These are phyloP conservation scores for Termitomyces sp. DNA, from an alignment of 768 basidiomycete genomes.

Conservation along the genomic window DNA sequence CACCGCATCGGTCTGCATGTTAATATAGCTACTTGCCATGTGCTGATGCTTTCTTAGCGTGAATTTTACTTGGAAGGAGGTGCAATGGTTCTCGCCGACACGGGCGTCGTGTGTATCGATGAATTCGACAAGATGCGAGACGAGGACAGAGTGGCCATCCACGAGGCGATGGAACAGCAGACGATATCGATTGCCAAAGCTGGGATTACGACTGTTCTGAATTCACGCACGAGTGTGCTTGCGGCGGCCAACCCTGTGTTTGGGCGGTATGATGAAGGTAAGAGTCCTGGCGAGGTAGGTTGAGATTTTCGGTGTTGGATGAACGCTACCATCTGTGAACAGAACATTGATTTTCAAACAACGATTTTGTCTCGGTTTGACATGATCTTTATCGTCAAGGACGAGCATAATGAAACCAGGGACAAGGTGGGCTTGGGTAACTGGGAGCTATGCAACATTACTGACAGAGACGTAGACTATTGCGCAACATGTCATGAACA, in stretches of 20 bases:
- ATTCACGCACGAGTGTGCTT: slow-evolving; percentile 92
- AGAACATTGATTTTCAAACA: slow-evolving; percentile 97
- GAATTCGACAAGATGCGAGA: slow-evolving; percentile 99
- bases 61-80: slow-evolving; percentile 99
- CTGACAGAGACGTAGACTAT: slow-evolving; percentile 56
- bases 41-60: slow-evolving; percentile 44
- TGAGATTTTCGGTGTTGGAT: not conserved
- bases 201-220: slow-evolving; percentile 95
- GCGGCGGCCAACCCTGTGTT: slow-evolving; percentile 98
- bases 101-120: slow-evolving; percentile 98
- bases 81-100: slow-evolving; percentile 98
- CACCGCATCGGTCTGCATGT: slow-evolving; percentile 67
- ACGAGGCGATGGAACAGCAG: slow-evolving; percentile 99
- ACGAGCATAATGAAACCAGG: slow-evolving; percentile 92
- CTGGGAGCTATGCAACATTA: not conserved
- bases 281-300: slow-evolving; percentile 86
- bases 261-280: slow-evolving; percentile 94
- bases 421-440: slow-evolving; percentile 57
- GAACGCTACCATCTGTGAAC: not conserved
- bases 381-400: slow-evolving; percentile 99
- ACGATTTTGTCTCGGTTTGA: slow-evolving; percentile 98
- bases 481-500: slow-evolving; percentile 97
- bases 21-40: not conserved
- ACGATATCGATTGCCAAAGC: slow-evolving; percentile 99
- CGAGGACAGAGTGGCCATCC: slow-evolving; percentile 97